These are phyloP conservation scores for Petunia hybrid DNA, from an alignment of 305 asterid species.

Conservation along the genomic window DNA sequence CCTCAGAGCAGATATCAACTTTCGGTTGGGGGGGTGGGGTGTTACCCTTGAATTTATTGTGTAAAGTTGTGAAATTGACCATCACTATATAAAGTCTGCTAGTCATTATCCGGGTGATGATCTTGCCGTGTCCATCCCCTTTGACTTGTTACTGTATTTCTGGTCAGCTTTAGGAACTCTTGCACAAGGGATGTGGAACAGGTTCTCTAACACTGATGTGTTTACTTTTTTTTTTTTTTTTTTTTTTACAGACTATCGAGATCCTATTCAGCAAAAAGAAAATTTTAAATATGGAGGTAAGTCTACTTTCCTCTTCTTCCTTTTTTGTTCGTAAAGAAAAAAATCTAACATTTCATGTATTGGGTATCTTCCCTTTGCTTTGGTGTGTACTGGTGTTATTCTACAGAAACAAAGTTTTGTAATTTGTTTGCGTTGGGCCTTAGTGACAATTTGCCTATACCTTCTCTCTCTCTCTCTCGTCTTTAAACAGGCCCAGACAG, in stretches of 20 bases:
- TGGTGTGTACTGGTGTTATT: neutral
- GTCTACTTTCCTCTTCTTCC: conserved; percentile 45
- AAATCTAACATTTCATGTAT: neutral
- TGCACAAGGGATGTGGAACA: neutral
- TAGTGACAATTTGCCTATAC: conserved; percentile 17
- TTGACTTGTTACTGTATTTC: neutral
- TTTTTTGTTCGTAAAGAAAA: neutral
- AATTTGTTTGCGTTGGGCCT: neutral
- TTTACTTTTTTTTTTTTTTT: conserved; percentile 28
- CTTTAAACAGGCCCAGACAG: conserved; percentile 65
- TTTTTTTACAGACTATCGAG: conserved; percentile 81
- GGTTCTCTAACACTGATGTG: conserved; percentile 16
- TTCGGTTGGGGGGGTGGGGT: no score
- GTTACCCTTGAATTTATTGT: neutral
- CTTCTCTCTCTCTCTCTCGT: neutral
- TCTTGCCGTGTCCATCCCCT: neutral
- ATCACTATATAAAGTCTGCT: conserved; percentile 6
- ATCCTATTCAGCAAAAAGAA: conserved; percentile 86
- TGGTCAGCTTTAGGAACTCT: neutral
- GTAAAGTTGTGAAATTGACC: neutral
- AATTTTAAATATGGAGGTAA: conserved; percentile 85
- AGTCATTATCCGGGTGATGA: neutral
- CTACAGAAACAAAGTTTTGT: neutral
- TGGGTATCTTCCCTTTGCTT: neutral
- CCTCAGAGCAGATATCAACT: neutral